Percentiles rank a stretch among this genome's conserved stretches.
These are phyloP conservation scores for Umbelopsis sp. DNA, from an alignment of 192 early-diverging fungal genomes.

Conservation along the genomic window DNA sequence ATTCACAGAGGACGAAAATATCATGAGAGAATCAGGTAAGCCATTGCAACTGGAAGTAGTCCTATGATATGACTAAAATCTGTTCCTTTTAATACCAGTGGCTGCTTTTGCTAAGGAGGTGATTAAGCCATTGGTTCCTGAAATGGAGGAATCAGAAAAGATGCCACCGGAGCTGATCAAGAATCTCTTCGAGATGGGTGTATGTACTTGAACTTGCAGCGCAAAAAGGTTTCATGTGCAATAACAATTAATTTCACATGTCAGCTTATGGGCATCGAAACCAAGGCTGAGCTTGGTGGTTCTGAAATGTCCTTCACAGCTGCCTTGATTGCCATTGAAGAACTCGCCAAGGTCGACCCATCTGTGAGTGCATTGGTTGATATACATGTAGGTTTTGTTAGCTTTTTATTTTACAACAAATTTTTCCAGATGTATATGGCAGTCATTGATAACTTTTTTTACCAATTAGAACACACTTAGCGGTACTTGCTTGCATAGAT, in stretches of 20 bases:
- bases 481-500: constrained; percentile 87
- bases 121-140: constrained; percentile 78
- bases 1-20: no score
- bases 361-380: constrained; percentile 90
- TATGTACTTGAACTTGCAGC: constrained; percentile 37
- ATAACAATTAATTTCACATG: no score
- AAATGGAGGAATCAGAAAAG: constrained; percentile 94
- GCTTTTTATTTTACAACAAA: not conserved
- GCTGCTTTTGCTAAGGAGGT: constrained; percentile 81
- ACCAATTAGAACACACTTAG: constrained; percentile 87
- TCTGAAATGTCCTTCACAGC: constrained; percentile 80
- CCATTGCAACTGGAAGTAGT: no score
- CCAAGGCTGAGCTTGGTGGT: constrained; percentile 77
- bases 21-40: no score
- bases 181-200: constrained; percentile 88
- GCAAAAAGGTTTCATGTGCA: no score
- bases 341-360: constrained; percentile 95
- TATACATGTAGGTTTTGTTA: constrained; percentile 62
- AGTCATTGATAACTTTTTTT: no score
- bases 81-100: constrained; percentile 61
- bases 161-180: constrained; percentile 75
- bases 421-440: no score
- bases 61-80: no score
- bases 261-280: constrained; percentile 94
- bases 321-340: constrained; percentile 86